These are phyloP conservation scores for Cantharellus anzutake DNA, from an alignment of 768 basidiomycete genomes.

Conservation along the genomic window DNA sequence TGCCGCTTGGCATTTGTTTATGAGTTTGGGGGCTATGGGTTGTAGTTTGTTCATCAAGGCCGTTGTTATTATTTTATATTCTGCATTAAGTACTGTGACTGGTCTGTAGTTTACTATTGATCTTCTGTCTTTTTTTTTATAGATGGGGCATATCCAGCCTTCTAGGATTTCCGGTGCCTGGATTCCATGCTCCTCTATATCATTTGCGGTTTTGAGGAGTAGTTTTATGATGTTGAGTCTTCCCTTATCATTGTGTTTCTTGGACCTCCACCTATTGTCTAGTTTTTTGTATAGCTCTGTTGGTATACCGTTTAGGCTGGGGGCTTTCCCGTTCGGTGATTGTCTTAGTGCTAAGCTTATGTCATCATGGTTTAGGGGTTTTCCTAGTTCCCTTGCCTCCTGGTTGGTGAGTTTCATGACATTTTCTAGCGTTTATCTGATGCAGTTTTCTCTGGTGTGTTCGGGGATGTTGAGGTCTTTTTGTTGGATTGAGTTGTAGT, in stretches of 20 bases:
- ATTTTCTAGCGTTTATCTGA: background rate
- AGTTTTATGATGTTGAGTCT: background rate
- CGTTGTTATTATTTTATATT: slow-evolving; percentile 13
- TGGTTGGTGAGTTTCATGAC: background rate
- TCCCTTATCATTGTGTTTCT: background rate
- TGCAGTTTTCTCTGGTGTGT: too few relatives aligned
- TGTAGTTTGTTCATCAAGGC: slow-evolving; percentile 2
- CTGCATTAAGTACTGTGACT: slow-evolving; percentile 12
- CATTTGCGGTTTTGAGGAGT: background rate
- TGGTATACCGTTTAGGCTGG: slow-evolving; percentile 1
- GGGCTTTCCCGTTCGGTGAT: background rate
- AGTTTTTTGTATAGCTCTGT: background rate
- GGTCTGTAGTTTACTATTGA: slow-evolving; percentile 11
- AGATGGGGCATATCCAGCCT: slow-evolving; percentile 11
- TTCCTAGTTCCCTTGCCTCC: background rate
- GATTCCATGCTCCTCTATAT: background rate
- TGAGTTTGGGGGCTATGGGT: background rate
- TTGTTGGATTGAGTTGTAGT: background rate
- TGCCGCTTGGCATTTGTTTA: slow-evolving; percentile 10
- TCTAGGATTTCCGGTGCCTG: slow-evolving; percentile 5
- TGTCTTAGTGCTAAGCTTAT: background rate
- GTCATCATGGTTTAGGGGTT: background rate
- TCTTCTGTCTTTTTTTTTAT: slow-evolving; percentile 9
- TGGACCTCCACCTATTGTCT: background rate
- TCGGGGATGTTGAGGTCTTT: too few relatives aligned